These are phyloP conservation scores for Tolypocladium tundrense DNA, from an alignment of 2,329 filamentous ascomycete genomes.

Conservation along the genomic window DNA sequence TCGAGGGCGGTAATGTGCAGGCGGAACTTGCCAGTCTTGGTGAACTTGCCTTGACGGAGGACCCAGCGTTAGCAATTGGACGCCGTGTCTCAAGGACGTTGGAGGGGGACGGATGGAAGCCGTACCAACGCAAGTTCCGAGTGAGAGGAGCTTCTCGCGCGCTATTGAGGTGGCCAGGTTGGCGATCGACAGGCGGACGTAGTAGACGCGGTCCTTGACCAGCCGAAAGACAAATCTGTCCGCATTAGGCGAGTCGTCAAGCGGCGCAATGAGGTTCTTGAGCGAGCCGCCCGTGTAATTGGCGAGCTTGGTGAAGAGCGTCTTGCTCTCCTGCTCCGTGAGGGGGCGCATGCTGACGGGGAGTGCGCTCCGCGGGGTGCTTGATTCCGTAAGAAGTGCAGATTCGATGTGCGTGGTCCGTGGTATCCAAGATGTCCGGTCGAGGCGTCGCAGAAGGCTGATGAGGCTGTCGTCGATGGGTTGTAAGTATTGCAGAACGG, in stretches of 20 bases:
- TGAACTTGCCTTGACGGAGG: constrained; percentile 64
- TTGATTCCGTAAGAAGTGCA: neutral
- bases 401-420: neutral
- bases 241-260: constrained; percentile 54
- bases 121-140: constrained; percentile 74
- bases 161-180: constrained; percentile 84
- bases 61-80: constrained; percentile 5
- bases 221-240: constrained; percentile 83
- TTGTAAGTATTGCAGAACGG: neutral
- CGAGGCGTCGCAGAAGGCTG: neutral
- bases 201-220: constrained; percentile 78
- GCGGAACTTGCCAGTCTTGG: constrained; percentile 91
- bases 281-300: constrained; percentile 84
- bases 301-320: constrained; percentile 84
- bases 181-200: constrained; percentile 78
- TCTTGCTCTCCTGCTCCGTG: constrained; percentile 69
- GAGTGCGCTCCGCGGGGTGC: neutral
- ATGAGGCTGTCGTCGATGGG: neutral
- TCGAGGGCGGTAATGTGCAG: constrained; percentile 85
- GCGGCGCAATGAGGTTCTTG: constrained; percentile 70
- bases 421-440: neutral
- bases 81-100: too few relatives aligned
- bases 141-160: constrained; percentile 69
- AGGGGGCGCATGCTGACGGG: constrained; percentile 63
- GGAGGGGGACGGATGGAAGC: neutral